Percentiles rank a stretch among this genome's conserved stretches.
Evolutionary conservation across 2,329 filamentous ascomycete species (phyloP).

Genomic region (Phialophora verrucosa): DNA sequence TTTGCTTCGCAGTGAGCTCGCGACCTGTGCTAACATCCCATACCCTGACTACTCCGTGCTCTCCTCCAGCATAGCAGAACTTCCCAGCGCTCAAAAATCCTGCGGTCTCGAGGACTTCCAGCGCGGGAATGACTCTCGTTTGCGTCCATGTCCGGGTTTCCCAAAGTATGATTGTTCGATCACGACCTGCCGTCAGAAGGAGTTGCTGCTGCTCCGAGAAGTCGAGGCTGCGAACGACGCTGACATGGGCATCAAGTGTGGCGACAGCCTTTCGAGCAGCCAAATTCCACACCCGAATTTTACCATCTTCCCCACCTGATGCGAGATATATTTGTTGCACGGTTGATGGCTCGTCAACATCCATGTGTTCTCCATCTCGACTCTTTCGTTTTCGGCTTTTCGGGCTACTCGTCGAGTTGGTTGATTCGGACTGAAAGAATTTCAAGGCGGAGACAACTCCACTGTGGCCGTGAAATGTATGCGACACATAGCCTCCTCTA

Average conservation of each 20-base stretch:
- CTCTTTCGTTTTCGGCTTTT: conserved; percentile 45
- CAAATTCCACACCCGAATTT: conserved; percentile 88
- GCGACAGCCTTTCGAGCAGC: conserved; percentile 79
- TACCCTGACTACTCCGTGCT: conserved; percentile 78
- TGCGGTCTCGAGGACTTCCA: conserved; percentile 83
- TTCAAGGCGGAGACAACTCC: conserved; percentile 88
- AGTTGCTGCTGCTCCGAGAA: conserved; percentile 76
- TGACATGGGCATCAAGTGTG: conserved; percentile 88
- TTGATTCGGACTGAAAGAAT: conserved; percentile 73
- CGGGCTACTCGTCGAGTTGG: not conserved
- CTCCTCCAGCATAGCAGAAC: conserved; percentile 82
- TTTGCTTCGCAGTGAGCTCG: conserved; percentile 79
- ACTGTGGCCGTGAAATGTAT: conserved; percentile 92
- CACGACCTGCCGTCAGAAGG: conserved; percentile 82
- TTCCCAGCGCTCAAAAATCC: conserved; percentile 76
- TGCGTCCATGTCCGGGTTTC: conserved; percentile 84
- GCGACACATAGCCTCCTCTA: conserved; percentile 81
- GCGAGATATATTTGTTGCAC: conserved; percentile 72
- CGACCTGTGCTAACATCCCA: conserved; percentile 80
- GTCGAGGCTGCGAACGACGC: conserved; percentile 85
- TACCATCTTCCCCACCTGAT: conserved; percentile 92
- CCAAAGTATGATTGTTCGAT: conserved; percentile 95
- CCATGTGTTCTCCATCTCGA: conserved; percentile 53
- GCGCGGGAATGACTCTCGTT: conserved; percentile 77
- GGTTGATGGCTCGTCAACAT: conserved; percentile 49